Base-by-base conservation (phyloP, 2,329 filamentous ascomycete species). In the Colletotrichum graminicola region DNA sequence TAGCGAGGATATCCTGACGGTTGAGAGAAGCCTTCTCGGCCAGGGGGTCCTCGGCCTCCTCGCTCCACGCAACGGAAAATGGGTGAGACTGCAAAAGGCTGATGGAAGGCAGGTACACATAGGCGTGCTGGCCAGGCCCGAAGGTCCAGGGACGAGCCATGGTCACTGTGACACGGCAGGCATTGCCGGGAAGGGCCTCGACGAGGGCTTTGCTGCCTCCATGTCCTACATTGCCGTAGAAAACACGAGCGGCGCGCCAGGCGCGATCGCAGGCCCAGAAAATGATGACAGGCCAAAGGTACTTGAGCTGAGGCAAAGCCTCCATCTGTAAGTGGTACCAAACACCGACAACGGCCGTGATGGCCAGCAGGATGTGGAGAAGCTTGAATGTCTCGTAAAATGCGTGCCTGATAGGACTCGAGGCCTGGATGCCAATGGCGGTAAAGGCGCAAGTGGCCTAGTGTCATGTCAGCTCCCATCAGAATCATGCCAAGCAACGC, bases 371-470 rank as follows among this genome's bases (percentile, higher is more conserved):
- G 69, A 94, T 93, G 81, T 95, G 93, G 43, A 92, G 78, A 67
- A 92, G 83, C 80, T 94, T 89, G 86, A 95, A 95, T 2, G 86
- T 88, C 80, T 95, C 93, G 79, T 95, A 95, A 78, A 92, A 94
- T 21, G 93, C 92, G 78, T 95, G 93, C 67, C 93, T 88, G 36
- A 94, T 81, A 62, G 91, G 86, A 57, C 92, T 93, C 55, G 89
- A 87, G 0, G 93, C 92, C 76, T 94, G 92, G 66, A 94, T 82
- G 51, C 88, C 80, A 63, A 95, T 87, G 73, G 86, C 86, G 18
- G 90, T 80, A 71, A 94, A 89, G 0, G 90, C 88, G 72, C 84
- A 81, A 10, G 87, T 89, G 54, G 84, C 88, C 88, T 90, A 72
- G 32, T 26, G 51, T 77, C 66, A 14, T 12, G 73, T 72, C 47